Evolutionary conservation across 192 early-diverging fungal species (phyloP), one percentile per base, ranked within the genome.

Genomic region (Mortierella alpina): DNA sequence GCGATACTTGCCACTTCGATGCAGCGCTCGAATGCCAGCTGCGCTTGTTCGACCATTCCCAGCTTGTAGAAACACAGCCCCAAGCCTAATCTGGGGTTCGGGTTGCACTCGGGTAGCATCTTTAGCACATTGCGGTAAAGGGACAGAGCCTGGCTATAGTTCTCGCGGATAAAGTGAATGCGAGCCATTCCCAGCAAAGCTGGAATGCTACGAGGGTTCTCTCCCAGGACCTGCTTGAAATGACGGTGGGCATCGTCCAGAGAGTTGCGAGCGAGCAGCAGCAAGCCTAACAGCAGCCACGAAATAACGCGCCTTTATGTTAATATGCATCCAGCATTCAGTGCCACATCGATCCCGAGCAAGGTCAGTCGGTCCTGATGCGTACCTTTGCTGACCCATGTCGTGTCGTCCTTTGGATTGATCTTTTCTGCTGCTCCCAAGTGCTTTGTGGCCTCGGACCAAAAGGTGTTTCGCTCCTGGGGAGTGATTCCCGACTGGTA

Each of bases 31-130:
- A 97, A 93, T 2, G 95, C 92, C 5, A 61, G 56, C n/a, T 89
- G 84, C 12, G 97, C 95, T 52, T 93, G 84, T 14, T 82, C 84
- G 20, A 69, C 23, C 86, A 93, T 92, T 3, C 88, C 87, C 7
- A 97, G 85, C 53, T 90, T 89, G 66, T 91, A 85, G 82, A 90
- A 94, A 77, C 97, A 98, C 62, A 96, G 85, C 14, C 95, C 96
- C 70, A 98, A 96, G 20, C 93, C 91, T 23, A 96, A 83, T 39
- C 97, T 90, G 48, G 90, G 86, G 79, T 96, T 91, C 55, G 94
- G 87, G 18, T 50, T 82, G 15, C 87, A 77, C 6, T 85, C 73
- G 2, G 96, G 91, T 41, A 82, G 74, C 63, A 90, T 66, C 45
- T 59, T 84, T 6, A 96, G 86, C 13, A 94, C 88, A 54, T 86